These are phyloP conservation scores for Mangifera indica DNA, from an alignment of 345 rosid genomes.

Conservation along the genomic window DNA sequence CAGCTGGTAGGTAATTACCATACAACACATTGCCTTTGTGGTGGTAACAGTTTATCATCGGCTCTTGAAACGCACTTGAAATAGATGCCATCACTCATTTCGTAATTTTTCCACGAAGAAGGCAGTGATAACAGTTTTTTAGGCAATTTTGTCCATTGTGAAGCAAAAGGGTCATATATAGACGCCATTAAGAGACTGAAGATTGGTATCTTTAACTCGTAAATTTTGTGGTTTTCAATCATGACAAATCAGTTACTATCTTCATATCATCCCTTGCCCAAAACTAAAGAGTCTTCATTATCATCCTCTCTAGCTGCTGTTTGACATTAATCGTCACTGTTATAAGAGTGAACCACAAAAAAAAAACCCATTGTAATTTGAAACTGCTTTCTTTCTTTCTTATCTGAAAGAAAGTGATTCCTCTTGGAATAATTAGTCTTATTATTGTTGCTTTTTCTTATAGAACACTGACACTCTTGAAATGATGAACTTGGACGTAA, in stretches of 20 bases:
- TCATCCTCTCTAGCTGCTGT: too few relatives aligned
- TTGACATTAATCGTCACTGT: too few relatives aligned
- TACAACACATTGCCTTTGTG: too few relatives aligned
- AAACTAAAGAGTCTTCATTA: background rate
- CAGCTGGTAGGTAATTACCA: too few relatives aligned
- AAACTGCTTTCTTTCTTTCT: background rate
- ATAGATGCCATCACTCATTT: conserved; percentile 16
- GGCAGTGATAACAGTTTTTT: conserved; percentile 24
- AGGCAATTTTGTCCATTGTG: conserved; percentile 9
- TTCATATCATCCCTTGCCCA: background rate
- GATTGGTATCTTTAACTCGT: conserved; percentile 15
- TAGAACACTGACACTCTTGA: background rate
- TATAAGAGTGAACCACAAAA: too few relatives aligned
- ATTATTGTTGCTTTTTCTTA: background rate
- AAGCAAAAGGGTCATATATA: too few relatives aligned
- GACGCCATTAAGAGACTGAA: conserved; percentile 16
- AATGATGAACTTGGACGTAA: conserved; percentile 10
- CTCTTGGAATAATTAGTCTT: too few relatives aligned
- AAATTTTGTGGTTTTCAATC: conserved; percentile 17
- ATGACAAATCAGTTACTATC: conserved; percentile 18
- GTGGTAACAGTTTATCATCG: too few relatives aligned
- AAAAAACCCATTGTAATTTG: background rate
- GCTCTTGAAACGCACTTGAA: conserved; percentile 11
- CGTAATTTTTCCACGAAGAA: conserved; percentile 16
- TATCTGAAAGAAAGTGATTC: background rate